These are phyloP conservation scores for Pythium monospermum DNA, from an alignment of 352 stramenopile genomes.

Conservation along the genomic window DNA sequence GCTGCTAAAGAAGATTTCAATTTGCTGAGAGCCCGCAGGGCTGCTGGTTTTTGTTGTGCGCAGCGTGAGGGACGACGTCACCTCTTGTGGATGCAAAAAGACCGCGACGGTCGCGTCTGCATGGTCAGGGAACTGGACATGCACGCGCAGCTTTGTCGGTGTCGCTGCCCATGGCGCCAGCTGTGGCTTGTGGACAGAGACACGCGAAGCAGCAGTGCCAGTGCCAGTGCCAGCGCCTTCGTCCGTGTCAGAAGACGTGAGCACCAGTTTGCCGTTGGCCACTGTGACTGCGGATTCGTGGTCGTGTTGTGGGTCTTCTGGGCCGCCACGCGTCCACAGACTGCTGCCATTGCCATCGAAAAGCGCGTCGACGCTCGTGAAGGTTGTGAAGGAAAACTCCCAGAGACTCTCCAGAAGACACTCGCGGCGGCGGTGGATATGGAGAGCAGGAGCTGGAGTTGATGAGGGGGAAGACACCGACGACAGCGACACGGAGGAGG, in stretches of 20 bases:
- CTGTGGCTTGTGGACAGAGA: not conserved
- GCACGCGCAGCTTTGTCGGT: slow-evolving; percentile 9
- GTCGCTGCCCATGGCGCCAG: not conserved
- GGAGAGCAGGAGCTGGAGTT: not conserved
- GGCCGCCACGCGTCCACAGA: slow-evolving; percentile 11
- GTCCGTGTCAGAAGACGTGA: too few species aligned
- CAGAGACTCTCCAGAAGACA: slow-evolving; percentile 17
- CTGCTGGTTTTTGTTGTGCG: too few species aligned
- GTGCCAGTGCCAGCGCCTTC: too few species aligned
- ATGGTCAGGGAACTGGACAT: slow-evolving; percentile 10
- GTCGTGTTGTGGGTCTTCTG: not conserved
- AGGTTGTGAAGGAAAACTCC: slow-evolving; percentile 11
- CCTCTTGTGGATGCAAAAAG: not conserved
- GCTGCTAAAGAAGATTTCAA: too few species aligned
- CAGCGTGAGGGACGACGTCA: not conserved
- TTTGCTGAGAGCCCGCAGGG: too few species aligned
- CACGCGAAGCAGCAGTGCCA: slow-evolving; percentile 1
- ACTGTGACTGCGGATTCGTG: not conserved
- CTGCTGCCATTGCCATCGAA: slow-evolving; percentile 4
- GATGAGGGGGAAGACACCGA: not conserved
- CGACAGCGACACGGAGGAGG: not conserved
- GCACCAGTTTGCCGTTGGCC: slow-evolving; percentile 8
- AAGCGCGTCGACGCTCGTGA: slow-evolving; percentile 1
- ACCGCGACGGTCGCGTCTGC: not conserved
- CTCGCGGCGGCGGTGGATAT: slow-evolving; percentile 19